Evolutionary conservation across 2,329 filamentous ascomycete genomes (phyloP), one percentile per base, ranked within the genome.

Genomic region (Tolypocladium cylindrosporum): DNA sequence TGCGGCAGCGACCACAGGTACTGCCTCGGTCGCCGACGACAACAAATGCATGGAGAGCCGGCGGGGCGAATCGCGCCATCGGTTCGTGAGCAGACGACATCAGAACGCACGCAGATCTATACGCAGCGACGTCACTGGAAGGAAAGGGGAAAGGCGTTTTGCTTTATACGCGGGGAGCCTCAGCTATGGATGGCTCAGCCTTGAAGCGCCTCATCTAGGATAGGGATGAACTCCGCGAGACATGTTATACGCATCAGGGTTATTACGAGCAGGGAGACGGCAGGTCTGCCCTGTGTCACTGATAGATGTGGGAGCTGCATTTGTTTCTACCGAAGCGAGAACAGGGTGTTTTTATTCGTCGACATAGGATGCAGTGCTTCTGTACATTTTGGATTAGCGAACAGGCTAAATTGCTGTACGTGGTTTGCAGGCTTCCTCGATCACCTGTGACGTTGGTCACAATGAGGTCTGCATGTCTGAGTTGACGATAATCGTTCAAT

Each of bases 281-380:
- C 45, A 16, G 54, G 41, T 40, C 57, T 51, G 42, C 43, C 51
- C 39, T 54, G 58, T 54, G 57, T 57, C 56, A 56, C 55, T 51
- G 60, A 57, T 63, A 60, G 59, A 64, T 57, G 57, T 61, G 62
- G 58, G 55, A 60, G 48, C 51, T 59, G 57, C 60, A 61, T 61
- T 56, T 59, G 57, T 61, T 45, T 60, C 39, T 57, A 56, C 52
- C 52, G 59, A 43, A 60, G 60, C 59, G 59, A 59, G 59, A 60
- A 48, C 55, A 45, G 41, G 55, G 53, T 62, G 39, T 55, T 60
- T 10, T 39, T 54, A 34, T 58, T 55, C 48, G 55, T 59, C 43
- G 27, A 42, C n/a, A 42, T 57, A 43, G 52, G 50, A 52, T 54
- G 57, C 39, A 45, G 50, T 24, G 39, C 55, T 58, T 57, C 57